phyloP scores from a whole-genome alignment of 2,329 filamentous ascomycete genomes.

The Metarhizium anisopliae region DNA sequence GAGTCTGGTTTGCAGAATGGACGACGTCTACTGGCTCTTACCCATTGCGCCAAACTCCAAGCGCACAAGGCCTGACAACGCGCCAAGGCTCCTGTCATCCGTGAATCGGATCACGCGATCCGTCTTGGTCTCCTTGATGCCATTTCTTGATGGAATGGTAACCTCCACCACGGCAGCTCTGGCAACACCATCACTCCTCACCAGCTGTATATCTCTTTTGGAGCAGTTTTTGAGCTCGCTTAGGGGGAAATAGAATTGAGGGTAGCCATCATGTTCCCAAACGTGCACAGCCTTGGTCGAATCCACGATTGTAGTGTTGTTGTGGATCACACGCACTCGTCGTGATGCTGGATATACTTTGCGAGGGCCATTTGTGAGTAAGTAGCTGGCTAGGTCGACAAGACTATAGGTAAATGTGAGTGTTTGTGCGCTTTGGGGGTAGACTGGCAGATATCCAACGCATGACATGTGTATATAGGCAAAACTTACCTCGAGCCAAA shows the following conservation, averaged over 20 bases:
- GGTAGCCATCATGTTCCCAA: slow-evolving; percentile 40
- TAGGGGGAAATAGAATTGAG: slow-evolving; percentile 33
- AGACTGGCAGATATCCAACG: no score
- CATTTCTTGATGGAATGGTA: slow-evolving; percentile 16
- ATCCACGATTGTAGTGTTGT: slow-evolving; percentile 25
- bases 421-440: background rate
- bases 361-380: slow-evolving; percentile 18
- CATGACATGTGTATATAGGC: background rate
- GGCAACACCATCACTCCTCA: slow-evolving; percentile 16
- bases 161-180: slow-evolving; percentile 22
- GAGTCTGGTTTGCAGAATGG: no score
- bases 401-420: slow-evolving; percentile 11
- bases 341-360: slow-evolving; percentile 17
- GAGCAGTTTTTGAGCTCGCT: slow-evolving; percentile 19
- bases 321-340: slow-evolving; percentile 24
- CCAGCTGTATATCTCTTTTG: slow-evolving; percentile 15
- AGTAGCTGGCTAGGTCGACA: slow-evolving; percentile 16
- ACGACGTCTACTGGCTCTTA: slow-evolving; percentile 5
- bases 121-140: slow-evolving; percentile 16
- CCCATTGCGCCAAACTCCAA: slow-evolving; percentile 27
- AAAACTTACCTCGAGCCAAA: slow-evolving; percentile 9
- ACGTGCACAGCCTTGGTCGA: slow-evolving; percentile 27
- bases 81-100: slow-evolving; percentile 26
- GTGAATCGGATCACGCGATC: slow-evolving; percentile 30
- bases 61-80: slow-evolving; percentile 22